Evolutionary conservation across 2,329 filamentous ascomycete genomes (phyloP).

Genomic region (Botrytis aclada): DNA sequence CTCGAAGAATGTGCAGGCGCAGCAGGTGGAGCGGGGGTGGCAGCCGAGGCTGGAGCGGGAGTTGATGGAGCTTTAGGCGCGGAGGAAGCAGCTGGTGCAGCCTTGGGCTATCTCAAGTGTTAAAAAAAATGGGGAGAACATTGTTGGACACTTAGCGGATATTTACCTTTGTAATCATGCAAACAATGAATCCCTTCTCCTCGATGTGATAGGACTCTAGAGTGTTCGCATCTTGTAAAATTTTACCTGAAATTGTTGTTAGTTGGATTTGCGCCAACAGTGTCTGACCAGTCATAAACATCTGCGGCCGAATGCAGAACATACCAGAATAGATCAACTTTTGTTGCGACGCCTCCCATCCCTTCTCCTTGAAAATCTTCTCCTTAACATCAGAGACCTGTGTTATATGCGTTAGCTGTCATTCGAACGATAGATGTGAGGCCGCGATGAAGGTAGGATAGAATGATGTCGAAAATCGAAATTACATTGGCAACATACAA

Average conservation of each 20-base stretch:
- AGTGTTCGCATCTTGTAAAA: slow-evolving; percentile 95
- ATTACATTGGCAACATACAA: slow-evolving; percentile 56
- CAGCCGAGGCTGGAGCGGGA: slow-evolving; percentile 56
- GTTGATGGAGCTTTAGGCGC: slow-evolving; percentile 59
- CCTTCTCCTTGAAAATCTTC: slow-evolving; percentile 88
- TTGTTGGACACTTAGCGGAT: background rate
- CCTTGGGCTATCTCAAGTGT: slow-evolving; percentile 62
- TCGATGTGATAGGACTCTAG: slow-evolving; percentile 97
- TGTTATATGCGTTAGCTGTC: slow-evolving; percentile 12
- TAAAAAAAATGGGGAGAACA: slow-evolving; percentile 25
- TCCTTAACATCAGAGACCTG: slow-evolving; percentile 89
- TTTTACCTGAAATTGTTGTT: slow-evolving; percentile 69
- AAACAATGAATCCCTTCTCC: slow-evolving; percentile 99
- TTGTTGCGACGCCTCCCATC: slow-evolving; percentile 85
- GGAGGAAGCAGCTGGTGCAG: slow-evolving; percentile 48
- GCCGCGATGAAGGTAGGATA: background rate
- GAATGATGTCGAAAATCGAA: background rate
- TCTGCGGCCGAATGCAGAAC: slow-evolving; percentile 32
- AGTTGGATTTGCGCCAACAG: slow-evolving; percentile 27
- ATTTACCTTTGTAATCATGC: slow-evolving; percentile 92
- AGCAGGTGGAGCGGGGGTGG: slow-evolving; percentile 56
- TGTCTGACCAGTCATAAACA: background rate
- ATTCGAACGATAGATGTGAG: slow-evolving; percentile 17
- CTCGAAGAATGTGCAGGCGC: slow-evolving; percentile 60
- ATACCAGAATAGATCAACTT: slow-evolving; percentile 98